Conservation (phyloP, 768 basidiomycete species). For the Tricholoma terreum region DNA sequence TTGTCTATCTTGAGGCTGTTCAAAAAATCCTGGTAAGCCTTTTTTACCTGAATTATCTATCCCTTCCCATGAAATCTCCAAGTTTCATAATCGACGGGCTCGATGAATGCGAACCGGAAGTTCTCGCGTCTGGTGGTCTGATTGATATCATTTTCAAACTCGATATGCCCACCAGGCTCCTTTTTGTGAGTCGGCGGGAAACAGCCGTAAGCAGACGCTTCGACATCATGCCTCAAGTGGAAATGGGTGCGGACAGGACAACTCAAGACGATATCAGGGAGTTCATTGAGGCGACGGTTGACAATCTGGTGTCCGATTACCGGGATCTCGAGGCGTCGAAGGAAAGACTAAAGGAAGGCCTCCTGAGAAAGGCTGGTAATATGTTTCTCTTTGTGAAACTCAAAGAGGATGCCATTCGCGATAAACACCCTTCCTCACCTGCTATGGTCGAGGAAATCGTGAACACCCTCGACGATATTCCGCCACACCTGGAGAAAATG, state of each 20-base stretch:
- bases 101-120: constrained; percentile 1
- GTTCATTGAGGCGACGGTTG: not conserved
- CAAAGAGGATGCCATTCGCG: not conserved
- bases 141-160: not conserved
- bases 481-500: not conserved
- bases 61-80: not conserved
- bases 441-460: not conserved
- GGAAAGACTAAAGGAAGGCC: not conserved
- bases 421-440: not conserved
- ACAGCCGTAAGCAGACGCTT: not conserved
- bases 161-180: not conserved
- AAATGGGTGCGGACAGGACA: not conserved
- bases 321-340: not conserved
- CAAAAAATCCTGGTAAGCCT: not conserved
- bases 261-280: not conserved
- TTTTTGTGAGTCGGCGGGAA: not conserved
- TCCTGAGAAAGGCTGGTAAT: not conserved
- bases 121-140: not conserved
- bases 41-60: not conserved
- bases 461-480: not conserved
- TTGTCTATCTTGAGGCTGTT: not conserved
- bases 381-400: constrained; percentile 1
- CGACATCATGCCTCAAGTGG: not conserved
- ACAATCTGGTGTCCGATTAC: not conserved
- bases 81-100: not conserved